A percentile compares a stretch with the other conserved stretches of the same genome.
Conservation (phyloP, 2,329 filamentous ascomycete genomes). For the Zymoseptoria pseudotritici region DNA sequence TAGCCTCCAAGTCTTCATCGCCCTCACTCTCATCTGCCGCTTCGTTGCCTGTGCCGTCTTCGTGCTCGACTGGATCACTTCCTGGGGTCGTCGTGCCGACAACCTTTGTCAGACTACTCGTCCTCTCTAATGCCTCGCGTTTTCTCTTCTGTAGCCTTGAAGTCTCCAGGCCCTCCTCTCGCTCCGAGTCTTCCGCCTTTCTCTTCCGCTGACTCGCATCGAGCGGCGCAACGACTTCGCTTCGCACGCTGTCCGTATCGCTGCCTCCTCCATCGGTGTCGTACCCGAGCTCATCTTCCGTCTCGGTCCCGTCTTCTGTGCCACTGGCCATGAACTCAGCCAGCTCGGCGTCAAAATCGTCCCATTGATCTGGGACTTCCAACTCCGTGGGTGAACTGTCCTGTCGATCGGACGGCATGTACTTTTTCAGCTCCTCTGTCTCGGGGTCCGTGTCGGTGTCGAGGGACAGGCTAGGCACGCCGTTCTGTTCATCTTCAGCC, state of each 20-base stretch:
- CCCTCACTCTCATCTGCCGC: conserved; percentile 24
- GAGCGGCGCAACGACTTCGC: conserved; percentile 1
- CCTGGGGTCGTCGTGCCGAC: conserved; percentile 22
- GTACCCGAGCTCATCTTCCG: conserved; percentile 39
- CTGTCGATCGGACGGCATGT: conserved; percentile 36
- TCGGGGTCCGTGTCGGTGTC: conserved; percentile 26
- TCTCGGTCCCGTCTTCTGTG: conserved; percentile 45
- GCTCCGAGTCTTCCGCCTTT: conserved; percentile 29
- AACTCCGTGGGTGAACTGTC: conserved; percentile 25
- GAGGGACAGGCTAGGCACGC: conserved; percentile 3
- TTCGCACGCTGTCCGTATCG: conserved; percentile 18
- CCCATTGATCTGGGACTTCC: conserved; percentile 34
- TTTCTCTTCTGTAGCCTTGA: conserved; percentile 42
- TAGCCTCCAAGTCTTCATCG: conserved; percentile 51
- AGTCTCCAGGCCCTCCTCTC: conserved; percentile 35
- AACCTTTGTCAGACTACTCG: conserved; percentile 41
- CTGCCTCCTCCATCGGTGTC: conserved; percentile 37
- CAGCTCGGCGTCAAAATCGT: conserved; percentile 59
- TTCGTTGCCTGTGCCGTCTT: conserved; percentile 18
- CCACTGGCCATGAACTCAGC: conserved; percentile 62
- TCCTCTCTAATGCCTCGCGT: conserved; percentile 40
- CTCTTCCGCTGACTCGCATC: conserved; percentile 23
- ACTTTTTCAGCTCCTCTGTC: conserved; percentile 39
- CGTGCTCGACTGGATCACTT: conserved; percentile 33
- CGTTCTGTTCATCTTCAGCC: conserved; percentile 22